Evolutionary conservation across 140 eudicot species (phyloP), one percentile per base, ranked within the genome.

Genomic region (Flaveria floridana): DNA sequence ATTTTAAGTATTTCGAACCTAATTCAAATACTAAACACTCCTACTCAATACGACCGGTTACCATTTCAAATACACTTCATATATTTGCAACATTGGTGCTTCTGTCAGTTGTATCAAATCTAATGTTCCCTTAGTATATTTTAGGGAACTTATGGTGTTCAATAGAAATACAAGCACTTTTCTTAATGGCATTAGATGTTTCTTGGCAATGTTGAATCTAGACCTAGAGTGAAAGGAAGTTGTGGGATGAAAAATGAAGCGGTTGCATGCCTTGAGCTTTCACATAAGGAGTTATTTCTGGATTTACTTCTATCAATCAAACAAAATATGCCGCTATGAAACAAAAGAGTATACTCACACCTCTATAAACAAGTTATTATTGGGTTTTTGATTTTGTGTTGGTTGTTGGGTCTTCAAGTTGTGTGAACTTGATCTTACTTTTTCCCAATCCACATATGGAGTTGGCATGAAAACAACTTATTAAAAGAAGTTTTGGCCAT

Each of bases 271-370:
- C 28, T 82, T 92, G 56, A 92, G 95, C 80, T 89, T 80, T 69
- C 97, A 92, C 85, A 89, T 92, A 89, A 73, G 97, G 71, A 92
- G 89, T 78, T 92, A 92, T 80, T 92, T 87, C 83, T 92, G 95
- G 97, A 89, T 92, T 51, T 96, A 89, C 68, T 89, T 89, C 58
- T 95, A 86, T 63, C 97, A 92, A 71, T 42, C 89, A 64, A 89
- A 92, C 52, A 94, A 92, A 76, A 83, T 92, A 13, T 92, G 89
- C 51, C 95, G 96, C 37, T 92, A 92, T 50, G 87, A 88, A 78
- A 92, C 97, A 10, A 95, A 92, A 53, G 96, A 92, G 74, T 92
- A 89, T 67, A 89, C 96, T 64, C 97, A 92, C 65, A 92, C 97
- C 20, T 96, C 96, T 16, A 95, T 92, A 73, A 92, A 92, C 80